Evolutionary conservation across 2,329 filamentous ascomycete genomes (phyloP).

Genomic region (Sphaerulina musiva): DNA sequence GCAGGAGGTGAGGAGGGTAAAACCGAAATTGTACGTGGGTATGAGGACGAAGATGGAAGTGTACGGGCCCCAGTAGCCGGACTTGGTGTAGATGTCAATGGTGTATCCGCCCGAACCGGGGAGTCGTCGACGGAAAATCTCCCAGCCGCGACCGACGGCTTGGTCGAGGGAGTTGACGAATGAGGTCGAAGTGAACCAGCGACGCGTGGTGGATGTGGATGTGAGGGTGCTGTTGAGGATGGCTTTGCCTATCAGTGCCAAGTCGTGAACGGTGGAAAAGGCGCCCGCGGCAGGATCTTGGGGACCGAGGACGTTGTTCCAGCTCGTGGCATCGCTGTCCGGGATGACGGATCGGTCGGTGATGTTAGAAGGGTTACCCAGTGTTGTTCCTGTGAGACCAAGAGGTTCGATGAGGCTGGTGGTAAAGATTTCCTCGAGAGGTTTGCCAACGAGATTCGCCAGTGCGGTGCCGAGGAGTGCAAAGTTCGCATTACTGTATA

Average conservation of each 20-base stretch:
- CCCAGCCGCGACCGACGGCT: constrained; percentile 44
- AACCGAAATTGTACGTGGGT: constrained; percentile 43
- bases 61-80: constrained; percentile 35
- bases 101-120: constrained; percentile 32
- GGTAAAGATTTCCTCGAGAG: constrained; percentile 12
- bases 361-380: constrained; percentile 6
- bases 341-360: constrained; percentile 14
- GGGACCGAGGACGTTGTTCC: constrained; percentile 28
- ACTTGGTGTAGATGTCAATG: constrained; percentile 46
- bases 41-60: constrained; percentile 35
- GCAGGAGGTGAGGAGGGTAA: constrained; percentile 37
- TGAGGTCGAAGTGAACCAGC: constrained; percentile 42
- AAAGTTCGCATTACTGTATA: constrained; percentile 21
- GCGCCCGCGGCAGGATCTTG: constrained; percentile 30
- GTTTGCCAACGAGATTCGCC: constrained; percentile 2
- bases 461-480: constrained; percentile 16
- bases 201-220: constrained; percentile 35
- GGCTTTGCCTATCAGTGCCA: constrained; percentile 33
- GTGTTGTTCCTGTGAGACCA: constrained; percentile 14
- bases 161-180: constrained; percentile 35
- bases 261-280: constrained; percentile 19
- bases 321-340: constrained; percentile 10
- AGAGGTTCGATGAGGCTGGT: constrained; percentile 12
- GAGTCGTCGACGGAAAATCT: constrained; percentile 40
- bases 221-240: constrained; percentile 43